These are phyloP conservation scores for Podila clonocystis DNA, from an alignment of 192 early-diverging fungal genomes.

Conservation along the genomic window DNA sequence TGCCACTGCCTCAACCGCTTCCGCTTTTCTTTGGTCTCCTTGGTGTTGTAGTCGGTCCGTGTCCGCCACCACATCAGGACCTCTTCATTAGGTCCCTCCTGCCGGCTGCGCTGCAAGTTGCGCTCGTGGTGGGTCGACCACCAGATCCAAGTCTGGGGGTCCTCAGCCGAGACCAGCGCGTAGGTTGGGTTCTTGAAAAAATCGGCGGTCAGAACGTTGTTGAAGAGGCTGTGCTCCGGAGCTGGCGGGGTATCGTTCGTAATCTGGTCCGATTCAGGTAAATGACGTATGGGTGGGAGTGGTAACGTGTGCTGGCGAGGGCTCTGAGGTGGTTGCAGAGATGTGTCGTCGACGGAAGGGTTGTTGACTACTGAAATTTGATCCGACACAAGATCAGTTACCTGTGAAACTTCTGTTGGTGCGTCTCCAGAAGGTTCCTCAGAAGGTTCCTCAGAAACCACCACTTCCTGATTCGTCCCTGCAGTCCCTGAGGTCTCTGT, in stretches of 20 bases:
- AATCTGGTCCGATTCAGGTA: not conserved
- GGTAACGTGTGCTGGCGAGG: not conserved
- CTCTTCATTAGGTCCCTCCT: slow-evolving; percentile 22
- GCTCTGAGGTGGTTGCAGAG: too few species aligned
- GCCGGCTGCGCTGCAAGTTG: slow-evolving; percentile 33
- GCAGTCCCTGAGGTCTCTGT: too few species aligned
- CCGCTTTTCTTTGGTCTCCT: slow-evolving; percentile 7
- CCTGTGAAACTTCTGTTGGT: too few species aligned
- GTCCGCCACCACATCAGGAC: slow-evolving; percentile 47
- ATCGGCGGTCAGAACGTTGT: slow-evolving; percentile 16
- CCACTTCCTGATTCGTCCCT: too few species aligned
- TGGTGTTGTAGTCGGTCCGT: slow-evolving; percentile 11
- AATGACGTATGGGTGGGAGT: slow-evolving; percentile 20
- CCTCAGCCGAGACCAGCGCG: slow-evolving; percentile 42
- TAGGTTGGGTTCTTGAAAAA: slow-evolving; percentile 32
- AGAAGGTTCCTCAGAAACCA: too few species aligned
- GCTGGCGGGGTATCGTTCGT: not conserved
- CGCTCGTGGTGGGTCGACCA: slow-evolving; percentile 37
- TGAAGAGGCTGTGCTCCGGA: slow-evolving; percentile 5
- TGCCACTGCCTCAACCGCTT: not conserved
- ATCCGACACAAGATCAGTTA: too few species aligned
- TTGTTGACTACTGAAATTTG: too few species aligned
- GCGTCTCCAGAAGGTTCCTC: too few species aligned
- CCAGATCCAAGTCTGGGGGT: slow-evolving; percentile 47
- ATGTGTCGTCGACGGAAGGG: too few species aligned